These are phyloP conservation scores for Coemansia sp. DNA, from an alignment of 192 early-diverging fungal species.

Conservation along the genomic window DNA sequence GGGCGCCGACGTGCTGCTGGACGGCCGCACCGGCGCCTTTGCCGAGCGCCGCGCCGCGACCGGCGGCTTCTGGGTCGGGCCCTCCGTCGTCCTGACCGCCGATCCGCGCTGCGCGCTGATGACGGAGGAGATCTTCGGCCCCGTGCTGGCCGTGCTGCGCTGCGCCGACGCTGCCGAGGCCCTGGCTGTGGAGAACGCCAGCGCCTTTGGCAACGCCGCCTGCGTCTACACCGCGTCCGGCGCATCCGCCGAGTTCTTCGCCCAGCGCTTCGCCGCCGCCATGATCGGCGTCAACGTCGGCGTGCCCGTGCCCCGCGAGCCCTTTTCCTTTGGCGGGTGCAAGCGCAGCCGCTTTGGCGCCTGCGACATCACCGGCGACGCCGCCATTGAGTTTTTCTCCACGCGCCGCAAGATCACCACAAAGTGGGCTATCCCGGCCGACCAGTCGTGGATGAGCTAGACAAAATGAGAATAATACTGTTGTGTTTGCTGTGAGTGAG, in stretches of 20 bases:
- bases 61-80: constrained; percentile 75
- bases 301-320: constrained; percentile 73
- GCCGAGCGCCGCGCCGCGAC: constrained; percentile 33
- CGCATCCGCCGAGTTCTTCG: constrained; percentile 69
- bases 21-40: constrained; percentile 56
- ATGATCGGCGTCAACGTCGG: constrained; percentile 85
- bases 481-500: too few relatives aligned
- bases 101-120: too few relatives aligned
- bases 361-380: constrained; percentile 75
- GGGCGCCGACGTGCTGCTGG: constrained; percentile 70
- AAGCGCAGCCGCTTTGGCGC: constrained; percentile 70
- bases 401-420: constrained; percentile 74
- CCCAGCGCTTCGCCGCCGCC: constrained; percentile 69
- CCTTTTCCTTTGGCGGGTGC: constrained; percentile 83
- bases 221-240: constrained; percentile 72
- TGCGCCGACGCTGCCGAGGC: constrained; percentile 64
- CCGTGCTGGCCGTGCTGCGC: constrained; percentile 69
- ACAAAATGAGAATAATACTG: too few relatives aligned
- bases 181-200: constrained; percentile 73
- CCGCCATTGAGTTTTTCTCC: constrained; percentile 77
- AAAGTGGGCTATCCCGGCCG: constrained; percentile 69
- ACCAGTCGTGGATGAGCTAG: constrained; percentile 65
- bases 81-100: constrained; percentile 70
- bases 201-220: constrained; percentile 71
- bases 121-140: constrained; percentile 89